These are phyloP conservation scores for Ustilago crameri DNA, from an alignment of 1,284 basidiomycete species.

Conservation along the genomic window DNA sequence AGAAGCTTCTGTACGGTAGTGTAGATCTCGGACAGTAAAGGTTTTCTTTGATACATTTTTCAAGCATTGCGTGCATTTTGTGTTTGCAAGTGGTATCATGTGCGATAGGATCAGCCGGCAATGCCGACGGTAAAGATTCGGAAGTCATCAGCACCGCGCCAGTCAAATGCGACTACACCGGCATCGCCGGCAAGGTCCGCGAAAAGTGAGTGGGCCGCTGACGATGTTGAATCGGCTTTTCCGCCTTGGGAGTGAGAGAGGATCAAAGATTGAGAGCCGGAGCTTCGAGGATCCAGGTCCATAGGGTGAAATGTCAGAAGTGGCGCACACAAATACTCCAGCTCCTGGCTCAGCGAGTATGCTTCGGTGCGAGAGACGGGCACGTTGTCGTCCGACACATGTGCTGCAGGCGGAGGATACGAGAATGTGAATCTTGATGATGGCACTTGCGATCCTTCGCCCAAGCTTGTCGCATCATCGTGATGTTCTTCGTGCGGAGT, in stretches of 20 bases:
- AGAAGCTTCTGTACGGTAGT: no score
- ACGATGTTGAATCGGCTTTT: background rate
- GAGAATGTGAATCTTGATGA: background rate
- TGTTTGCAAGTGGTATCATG: background rate
- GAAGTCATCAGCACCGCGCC: conserved; percentile 53
- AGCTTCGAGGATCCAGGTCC: conserved; percentile 24
- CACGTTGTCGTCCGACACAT: background rate
- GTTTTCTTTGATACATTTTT: no score
- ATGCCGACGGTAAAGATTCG: conserved; percentile 49
- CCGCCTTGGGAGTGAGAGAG: conserved; percentile 11
- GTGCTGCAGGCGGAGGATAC: conserved; percentile 8
- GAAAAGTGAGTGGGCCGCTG: conserved; percentile 18
- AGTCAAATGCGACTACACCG: conserved; percentile 47
- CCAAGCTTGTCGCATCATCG: conserved; percentile 3
- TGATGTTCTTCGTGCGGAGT: background rate
- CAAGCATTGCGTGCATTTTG: no score
- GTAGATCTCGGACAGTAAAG: no score
- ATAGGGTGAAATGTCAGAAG: conserved; percentile 31
- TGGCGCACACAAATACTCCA: conserved; percentile 49
- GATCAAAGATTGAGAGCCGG: conserved; percentile 27
- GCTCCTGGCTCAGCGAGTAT: conserved; percentile 27
- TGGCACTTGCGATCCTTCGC: conserved; percentile 3
- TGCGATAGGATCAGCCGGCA: conserved; percentile 20
- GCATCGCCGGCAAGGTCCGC: conserved; percentile 38
- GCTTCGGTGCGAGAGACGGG: conserved; percentile 1